These are phyloP conservation scores for Thalassiosira ordinaria DNA, from an alignment of 352 stramenopile genomes.

Conservation along the genomic window DNA sequence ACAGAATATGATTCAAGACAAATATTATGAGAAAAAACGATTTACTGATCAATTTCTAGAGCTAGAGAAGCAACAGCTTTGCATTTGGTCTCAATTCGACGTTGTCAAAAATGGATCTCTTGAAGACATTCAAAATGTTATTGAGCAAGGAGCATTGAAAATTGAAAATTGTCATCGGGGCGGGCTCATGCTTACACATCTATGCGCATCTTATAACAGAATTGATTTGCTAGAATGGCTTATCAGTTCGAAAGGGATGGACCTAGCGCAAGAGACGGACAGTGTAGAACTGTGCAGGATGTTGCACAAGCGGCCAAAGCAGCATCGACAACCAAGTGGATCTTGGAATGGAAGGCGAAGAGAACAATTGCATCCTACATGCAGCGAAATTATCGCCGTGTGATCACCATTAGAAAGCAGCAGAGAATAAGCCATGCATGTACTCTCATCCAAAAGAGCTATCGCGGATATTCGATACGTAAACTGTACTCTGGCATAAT, in stretches of 20 bases:
- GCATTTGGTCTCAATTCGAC: slow-evolving; percentile 36
- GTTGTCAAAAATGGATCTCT: slow-evolving; percentile 35
- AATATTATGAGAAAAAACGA: neutral
- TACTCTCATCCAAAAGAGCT: slow-evolving; percentile 23
- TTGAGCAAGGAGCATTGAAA: slow-evolving; percentile 7
- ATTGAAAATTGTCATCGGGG: slow-evolving; percentile 13
- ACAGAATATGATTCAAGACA: too few species aligned
- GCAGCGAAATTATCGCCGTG: slow-evolving; percentile 12
- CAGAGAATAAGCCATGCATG: neutral
- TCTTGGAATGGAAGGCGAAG: slow-evolving; percentile 21
- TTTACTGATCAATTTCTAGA: neutral
- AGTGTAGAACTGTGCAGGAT: slow-evolving; percentile 13
- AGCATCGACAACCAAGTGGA: slow-evolving; percentile 14
- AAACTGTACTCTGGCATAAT: slow-evolving; percentile 15
- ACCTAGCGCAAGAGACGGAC: slow-evolving; percentile 17
- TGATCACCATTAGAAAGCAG: neutral
- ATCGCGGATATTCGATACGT: slow-evolving; percentile 4
- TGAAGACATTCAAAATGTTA: neutral
- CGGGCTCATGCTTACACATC: slow-evolving; percentile 30
- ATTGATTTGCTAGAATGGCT: slow-evolving; percentile 43
- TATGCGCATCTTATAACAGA: slow-evolving; percentile 34
- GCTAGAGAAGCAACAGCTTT: slow-evolving; percentile 31
- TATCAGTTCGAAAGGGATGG: slow-evolving; percentile 24
- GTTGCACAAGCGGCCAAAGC: slow-evolving; percentile 31
- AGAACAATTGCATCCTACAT: slow-evolving; percentile 19